Conservation (phyloP, 179 eudicot genomes). For the Silene vulgaris region DNA sequence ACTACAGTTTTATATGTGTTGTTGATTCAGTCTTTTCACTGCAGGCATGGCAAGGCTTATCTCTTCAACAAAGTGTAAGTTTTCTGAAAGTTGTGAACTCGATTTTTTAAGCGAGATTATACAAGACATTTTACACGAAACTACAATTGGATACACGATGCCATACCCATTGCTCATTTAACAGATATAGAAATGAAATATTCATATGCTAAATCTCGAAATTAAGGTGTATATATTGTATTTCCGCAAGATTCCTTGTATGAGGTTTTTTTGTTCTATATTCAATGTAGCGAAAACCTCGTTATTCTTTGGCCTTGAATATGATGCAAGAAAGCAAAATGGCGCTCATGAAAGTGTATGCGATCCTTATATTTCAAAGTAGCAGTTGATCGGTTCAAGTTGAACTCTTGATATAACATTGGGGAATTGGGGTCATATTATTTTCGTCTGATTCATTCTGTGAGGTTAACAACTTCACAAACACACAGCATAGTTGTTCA, state of each 20-base stretch:
- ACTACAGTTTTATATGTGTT: constrained; percentile 34
- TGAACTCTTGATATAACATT: not conserved
- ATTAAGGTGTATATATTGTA: not conserved
- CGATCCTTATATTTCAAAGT: not conserved
- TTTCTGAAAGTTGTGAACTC: constrained; percentile 33
- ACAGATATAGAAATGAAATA: not conserved
- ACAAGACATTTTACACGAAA: not conserved
- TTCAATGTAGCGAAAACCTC: not conserved
- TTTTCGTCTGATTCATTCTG: too few species aligned
- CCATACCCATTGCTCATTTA: not conserved
- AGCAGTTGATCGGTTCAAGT: not conserved
- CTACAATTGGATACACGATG: not conserved
- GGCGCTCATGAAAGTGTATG: not conserved
- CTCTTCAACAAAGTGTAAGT: constrained; percentile 98
- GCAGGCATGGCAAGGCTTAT: constrained; percentile 94
- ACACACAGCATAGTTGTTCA: not conserved
- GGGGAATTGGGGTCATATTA: not conserved
- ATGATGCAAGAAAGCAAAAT: not conserved
- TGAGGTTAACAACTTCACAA: too few species aligned
- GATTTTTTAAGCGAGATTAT: not conserved
- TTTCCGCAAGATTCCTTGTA: not conserved
- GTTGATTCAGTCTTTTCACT: constrained; percentile 70
- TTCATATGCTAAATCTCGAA: not conserved
- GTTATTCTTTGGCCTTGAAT: not conserved
- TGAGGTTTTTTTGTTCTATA: not conserved